A percentile compares a stretch with the other conserved stretches of the same genome.
Evolutionary conservation across 371 early-diverging fungal species (phyloP).

Genomic region (Haplosporangium sp.): DNA sequence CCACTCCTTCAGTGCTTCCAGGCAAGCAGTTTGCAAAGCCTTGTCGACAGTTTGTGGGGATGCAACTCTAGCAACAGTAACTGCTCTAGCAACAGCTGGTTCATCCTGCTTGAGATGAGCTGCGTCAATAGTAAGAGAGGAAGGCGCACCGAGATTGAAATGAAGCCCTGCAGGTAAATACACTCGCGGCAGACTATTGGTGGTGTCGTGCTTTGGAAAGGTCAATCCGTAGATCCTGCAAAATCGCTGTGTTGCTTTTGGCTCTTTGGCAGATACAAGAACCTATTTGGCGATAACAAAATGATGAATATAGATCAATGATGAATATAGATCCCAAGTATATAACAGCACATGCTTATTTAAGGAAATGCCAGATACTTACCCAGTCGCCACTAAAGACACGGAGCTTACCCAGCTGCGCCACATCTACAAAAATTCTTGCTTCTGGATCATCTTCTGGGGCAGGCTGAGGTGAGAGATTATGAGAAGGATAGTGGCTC

Average conservation of each 20-base stretch:
- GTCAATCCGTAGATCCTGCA: conserved; percentile 37
- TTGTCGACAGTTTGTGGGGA: conserved; percentile 81
- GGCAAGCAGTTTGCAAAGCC: conserved; percentile 68
- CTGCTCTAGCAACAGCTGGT: conserved; percentile 71
- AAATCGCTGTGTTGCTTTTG: conserved; percentile 23
- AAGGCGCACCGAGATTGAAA: conserved; percentile 70
- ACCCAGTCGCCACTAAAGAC: conserved; percentile 86
- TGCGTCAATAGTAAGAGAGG: conserved; percentile 48
- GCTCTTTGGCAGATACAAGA: conserved; percentile 26
- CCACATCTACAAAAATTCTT: conserved; percentile 67
- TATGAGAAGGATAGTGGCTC: conserved; percentile 61
- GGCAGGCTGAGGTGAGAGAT: conserved; percentile 65
- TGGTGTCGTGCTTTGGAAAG: conserved; percentile 17
- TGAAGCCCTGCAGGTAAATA: conserved; percentile 71
- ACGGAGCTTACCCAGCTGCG: conserved; percentile 70
- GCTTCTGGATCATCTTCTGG: conserved; percentile 68
- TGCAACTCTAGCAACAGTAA: conserved; percentile 82
- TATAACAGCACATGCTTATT: not conserved
- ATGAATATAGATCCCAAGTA: not conserved
- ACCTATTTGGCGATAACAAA: conserved; percentile 13
- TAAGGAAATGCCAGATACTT: conserved; percentile 6
- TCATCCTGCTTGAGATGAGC: conserved; percentile 58
- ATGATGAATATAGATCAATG: not conserved
- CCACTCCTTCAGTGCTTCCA: conserved; percentile 76
- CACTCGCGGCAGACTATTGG: conserved; percentile 49